Evolutionary conservation across 768 basidiomycete genomes (phyloP).

Genomic region (Leccinum olivaceopallidum): DNA sequence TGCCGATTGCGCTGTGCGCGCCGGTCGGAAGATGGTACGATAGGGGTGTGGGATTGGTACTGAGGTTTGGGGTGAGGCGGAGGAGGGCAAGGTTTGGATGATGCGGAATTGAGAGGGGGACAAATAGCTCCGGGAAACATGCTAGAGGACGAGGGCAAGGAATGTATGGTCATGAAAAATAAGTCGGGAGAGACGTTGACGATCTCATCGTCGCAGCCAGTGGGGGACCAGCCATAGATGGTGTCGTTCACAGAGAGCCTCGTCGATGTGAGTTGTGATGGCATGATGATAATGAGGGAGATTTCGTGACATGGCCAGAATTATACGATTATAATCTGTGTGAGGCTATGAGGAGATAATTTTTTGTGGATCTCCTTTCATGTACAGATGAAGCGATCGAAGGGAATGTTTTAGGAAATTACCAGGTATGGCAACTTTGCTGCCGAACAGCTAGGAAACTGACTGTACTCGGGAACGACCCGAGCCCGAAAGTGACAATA

Average conservation of each 20-base stretch:
- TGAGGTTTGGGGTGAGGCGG: not conserved
- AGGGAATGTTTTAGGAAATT: not conserved
- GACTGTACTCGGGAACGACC: not conserved
- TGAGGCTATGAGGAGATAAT: not conserved
- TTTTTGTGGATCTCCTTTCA: not conserved
- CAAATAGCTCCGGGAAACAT: slow-evolving; percentile 11
- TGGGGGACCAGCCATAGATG: slow-evolving; percentile 32
- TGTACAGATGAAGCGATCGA: not conserved
- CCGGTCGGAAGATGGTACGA: slow-evolving; percentile 40
- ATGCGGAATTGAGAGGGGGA: slow-evolving; percentile 16
- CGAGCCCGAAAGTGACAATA: not conserved
- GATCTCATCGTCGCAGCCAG: slow-evolving; percentile 29
- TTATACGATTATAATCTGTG: not conserved
- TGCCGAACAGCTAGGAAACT: slow-evolving; percentile 7
- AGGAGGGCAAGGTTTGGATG: not conserved
- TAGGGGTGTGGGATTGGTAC: not conserved
- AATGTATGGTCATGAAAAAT: slow-evolving; percentile 7
- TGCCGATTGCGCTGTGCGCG: slow-evolving; percentile 40
- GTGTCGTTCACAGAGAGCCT: slow-evolving; percentile 16
- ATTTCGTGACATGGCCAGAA: not conserved
- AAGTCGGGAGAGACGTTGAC: slow-evolving; percentile 24
- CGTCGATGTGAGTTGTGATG: not conserved
- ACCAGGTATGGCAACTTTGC: slow-evolving; percentile 10
- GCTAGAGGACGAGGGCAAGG: slow-evolving; percentile 3
- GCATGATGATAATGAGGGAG: not conserved